Evolutionary conservation across 768 basidiomycete species (phyloP).

Genomic region (Leccinum boreale): DNA sequence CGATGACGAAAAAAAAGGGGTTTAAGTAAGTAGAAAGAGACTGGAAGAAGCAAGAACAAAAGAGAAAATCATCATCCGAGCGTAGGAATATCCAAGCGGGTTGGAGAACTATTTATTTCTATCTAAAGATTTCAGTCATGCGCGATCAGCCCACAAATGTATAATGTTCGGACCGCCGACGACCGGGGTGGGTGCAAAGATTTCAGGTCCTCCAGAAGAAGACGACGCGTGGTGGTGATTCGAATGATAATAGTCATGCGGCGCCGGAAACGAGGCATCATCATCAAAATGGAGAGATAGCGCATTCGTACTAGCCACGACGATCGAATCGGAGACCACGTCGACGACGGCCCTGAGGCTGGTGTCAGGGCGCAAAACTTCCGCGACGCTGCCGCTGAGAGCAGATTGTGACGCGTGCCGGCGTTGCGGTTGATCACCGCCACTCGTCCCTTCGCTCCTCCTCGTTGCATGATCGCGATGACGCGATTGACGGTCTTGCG

Average conservation of each 20-base stretch:
- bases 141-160: conserved; percentile 33
- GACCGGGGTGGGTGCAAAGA: conserved; percentile 32
- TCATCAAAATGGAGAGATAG: conserved; percentile 37
- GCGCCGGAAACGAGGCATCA: conserved; percentile 33
- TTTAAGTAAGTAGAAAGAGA: neutral
- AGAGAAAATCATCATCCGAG: neutral
- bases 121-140: conserved; percentile 19
- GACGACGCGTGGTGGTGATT: conserved; percentile 13
- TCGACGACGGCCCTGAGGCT: conserved; percentile 12
- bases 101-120: neutral
- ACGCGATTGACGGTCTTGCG: conserved; percentile 17
- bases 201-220: conserved; percentile 26
- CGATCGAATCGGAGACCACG: conserved; percentile 10
- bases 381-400: conserved; percentile 12
- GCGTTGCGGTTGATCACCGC: conserved; percentile 3
- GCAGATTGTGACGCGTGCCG: conserved; percentile 21
- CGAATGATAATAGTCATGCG: conserved; percentile 18
- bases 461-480: conserved; percentile 14
- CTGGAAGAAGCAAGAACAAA: neutral
- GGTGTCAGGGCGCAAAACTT: conserved; percentile 14
- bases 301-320: conserved; percentile 28
- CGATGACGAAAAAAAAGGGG: neutral
- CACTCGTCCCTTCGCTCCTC: conserved; percentile 18
- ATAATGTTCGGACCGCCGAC: conserved; percentile 34
- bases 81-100: neutral